Evolutionary conservation across 108 stramenopile species (phyloP).

Genomic region (Mayamaea pseudoterrestris): DNA sequence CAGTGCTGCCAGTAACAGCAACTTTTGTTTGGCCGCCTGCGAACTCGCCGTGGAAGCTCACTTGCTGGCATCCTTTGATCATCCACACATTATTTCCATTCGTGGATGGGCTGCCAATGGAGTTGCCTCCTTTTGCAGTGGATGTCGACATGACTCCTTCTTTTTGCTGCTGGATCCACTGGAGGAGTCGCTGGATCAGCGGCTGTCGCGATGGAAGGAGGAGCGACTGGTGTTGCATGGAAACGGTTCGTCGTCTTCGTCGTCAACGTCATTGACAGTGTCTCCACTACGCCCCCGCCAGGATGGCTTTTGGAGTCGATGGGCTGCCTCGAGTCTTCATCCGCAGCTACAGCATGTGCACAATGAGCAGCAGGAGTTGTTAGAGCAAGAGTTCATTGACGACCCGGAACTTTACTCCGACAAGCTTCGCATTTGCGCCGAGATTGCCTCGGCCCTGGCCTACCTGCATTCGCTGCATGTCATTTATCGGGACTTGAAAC

Average conservation of each 20-base stretch:
- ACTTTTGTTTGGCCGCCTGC: slow-evolving; percentile 41
- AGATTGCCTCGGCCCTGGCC: slow-evolving; percentile 50
- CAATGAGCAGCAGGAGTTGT: slow-evolving; percentile 1
- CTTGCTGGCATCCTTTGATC: slow-evolving; percentile 54
- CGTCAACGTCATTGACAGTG: neutral
- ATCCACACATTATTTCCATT: slow-evolving; percentile 69
- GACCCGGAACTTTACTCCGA: slow-evolving; percentile 20
- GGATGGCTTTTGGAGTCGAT: neutral
- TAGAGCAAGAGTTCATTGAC: too few species aligned
- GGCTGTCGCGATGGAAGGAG: slow-evolving; percentile 29
- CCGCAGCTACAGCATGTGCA: neutral
- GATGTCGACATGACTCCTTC: slow-evolving; percentile 28
- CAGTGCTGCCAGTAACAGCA: slow-evolving; percentile 21
- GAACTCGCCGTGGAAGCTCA: slow-evolving; percentile 67
- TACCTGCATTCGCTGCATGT: slow-evolving; percentile 75
- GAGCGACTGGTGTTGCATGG: slow-evolving; percentile 2
- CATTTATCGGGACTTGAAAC: slow-evolving; percentile 86
- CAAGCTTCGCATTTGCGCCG: slow-evolving; percentile 24
- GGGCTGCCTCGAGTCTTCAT: neutral
- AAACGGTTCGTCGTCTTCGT: neutral
- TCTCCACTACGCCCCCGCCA: neutral
- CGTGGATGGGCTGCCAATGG: slow-evolving; percentile 51
- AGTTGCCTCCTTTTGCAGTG: slow-evolving; percentile 27
- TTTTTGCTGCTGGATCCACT: slow-evolving; percentile 41
- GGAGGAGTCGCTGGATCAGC: slow-evolving; percentile 39